phyloP scores from a whole-genome alignment of 2,329 filamentous ascomycete genomes.

The Xylaria sp. region DNA sequence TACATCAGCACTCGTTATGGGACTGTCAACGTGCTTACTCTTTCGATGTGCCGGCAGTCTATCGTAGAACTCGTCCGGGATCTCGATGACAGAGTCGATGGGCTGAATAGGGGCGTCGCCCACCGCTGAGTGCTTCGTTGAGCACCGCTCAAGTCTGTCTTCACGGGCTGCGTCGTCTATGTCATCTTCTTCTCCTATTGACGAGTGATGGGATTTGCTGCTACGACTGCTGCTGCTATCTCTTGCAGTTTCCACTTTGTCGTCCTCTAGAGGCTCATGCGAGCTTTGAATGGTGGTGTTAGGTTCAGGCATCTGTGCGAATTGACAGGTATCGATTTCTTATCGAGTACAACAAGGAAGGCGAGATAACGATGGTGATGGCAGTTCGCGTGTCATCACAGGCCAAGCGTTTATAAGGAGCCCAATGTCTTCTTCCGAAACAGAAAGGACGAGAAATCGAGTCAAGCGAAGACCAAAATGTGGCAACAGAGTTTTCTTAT shows the following conservation, averaged over 20 bases:
- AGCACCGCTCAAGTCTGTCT: conserved; percentile 43
- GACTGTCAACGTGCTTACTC: conserved; percentile 36
- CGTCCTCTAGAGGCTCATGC: conserved; percentile 11
- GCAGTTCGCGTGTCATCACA: conserved; percentile 39
- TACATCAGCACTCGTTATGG: neutral
- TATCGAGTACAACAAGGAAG: conserved; percentile 17
- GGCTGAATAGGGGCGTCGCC: conserved; percentile 48
- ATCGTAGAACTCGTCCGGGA: conserved; percentile 70
- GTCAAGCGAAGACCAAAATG: neutral
- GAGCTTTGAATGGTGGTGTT: conserved; percentile 11
- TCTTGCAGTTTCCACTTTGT: conserved; percentile 13
- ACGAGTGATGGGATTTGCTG: conserved; percentile 23
- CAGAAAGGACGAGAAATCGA: conserved; percentile 3
- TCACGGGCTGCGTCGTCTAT: conserved; percentile 24
- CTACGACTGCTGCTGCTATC: conserved; percentile 25
- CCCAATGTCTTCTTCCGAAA: conserved; percentile 21
- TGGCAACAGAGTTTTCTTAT: conserved; percentile 16
- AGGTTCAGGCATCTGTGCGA: conserved; percentile 37
- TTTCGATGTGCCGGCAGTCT: conserved; percentile 71
- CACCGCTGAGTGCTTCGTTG: conserved; percentile 47
- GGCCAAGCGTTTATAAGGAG: conserved; percentile 23
- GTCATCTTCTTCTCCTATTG: conserved; percentile 21
- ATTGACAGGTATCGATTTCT: conserved; percentile 13
- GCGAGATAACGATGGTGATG: conserved; percentile 3
- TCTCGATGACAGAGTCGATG: conserved; percentile 49